Conservation (phyloP, 2,329 filamentous ascomycete species). For the Fusarium torulosum region DNA sequence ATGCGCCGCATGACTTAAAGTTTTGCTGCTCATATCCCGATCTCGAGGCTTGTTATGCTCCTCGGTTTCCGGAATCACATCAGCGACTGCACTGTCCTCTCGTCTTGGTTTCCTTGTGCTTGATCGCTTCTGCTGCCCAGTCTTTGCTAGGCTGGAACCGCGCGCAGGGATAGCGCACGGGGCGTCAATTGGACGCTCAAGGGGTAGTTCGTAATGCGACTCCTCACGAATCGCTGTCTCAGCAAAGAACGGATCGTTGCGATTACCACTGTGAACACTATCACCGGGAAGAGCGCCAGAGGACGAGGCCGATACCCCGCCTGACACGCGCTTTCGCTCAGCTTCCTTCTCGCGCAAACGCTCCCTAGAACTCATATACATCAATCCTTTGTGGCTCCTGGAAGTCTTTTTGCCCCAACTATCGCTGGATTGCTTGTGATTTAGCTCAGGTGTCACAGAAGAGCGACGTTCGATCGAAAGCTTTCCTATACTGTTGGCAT, state of each 20-base stretch:
- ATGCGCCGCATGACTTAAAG: conserved; percentile 29
- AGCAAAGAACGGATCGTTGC: conserved; percentile 63
- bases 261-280: conserved; percentile 54
- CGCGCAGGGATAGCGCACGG: conserved; percentile 72
- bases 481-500: conserved; percentile 72
- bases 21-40: conserved; percentile 39
- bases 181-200: conserved; percentile 50
- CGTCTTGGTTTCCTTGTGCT: conserved; percentile 64
- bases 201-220: conserved; percentile 51
- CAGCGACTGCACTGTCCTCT: conserved; percentile 55
- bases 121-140: conserved; percentile 65
- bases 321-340: conserved; percentile 67
- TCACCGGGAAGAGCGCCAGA: conserved; percentile 55
- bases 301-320: conserved; percentile 38
- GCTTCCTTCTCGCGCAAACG: conserved; percentile 71
- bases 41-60: conserved; percentile 49
- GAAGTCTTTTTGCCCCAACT: conserved; percentile 71
- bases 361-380: conserved; percentile 82
- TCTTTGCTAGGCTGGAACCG: conserved; percentile 75
- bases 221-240: conserved; percentile 70
- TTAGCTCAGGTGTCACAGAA: conserved; percentile 63
- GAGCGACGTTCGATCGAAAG: conserved; percentile 70
- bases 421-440: conserved; percentile 67
- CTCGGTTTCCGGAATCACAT: conserved; percentile 59
- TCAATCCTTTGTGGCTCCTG: conserved; percentile 69